Percentiles rank a stretch among this genome's conserved stretches.
phyloP scores from a whole-genome alignment of 208 protist species.

The Strigomonas galati region DNA sequence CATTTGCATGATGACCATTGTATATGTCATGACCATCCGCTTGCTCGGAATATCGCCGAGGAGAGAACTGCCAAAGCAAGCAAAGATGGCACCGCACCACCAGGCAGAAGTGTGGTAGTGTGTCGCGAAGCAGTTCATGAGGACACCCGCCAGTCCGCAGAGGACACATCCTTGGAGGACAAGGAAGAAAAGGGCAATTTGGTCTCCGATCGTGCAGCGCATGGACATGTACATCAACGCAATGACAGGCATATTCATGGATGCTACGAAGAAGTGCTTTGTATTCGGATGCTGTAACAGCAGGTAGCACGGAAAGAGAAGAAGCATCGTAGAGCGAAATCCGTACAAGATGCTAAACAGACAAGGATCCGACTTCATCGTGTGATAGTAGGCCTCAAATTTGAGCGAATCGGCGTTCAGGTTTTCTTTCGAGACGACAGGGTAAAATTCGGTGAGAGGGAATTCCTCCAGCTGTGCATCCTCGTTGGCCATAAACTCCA shows the following conservation, averaged over 20 bases:
- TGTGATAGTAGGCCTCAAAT: not conserved
- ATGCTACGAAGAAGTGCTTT: not conserved
- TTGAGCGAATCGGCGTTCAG: not conserved
- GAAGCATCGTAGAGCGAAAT: not conserved
- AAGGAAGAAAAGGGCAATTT: slow-evolving; percentile 27
- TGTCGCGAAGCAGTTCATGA: slow-evolving; percentile 43
- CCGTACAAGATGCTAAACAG: not conserved
- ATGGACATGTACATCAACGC: not conserved
- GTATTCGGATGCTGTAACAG: not conserved
- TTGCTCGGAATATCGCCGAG: slow-evolving; percentile 50
- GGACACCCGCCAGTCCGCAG: slow-evolving; percentile 37
- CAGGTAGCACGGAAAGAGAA: not conserved
- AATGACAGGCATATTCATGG: not conserved
- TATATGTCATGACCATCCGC: slow-evolving; percentile 53
- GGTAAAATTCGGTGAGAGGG: no score
- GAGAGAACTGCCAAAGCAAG: slow-evolving; percentile 26
- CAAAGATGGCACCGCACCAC: slow-evolving; percentile 64
- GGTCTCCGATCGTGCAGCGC: slow-evolving; percentile 30
- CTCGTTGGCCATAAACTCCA: no score
- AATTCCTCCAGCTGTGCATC: no score
- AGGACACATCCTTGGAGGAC: slow-evolving; percentile 22
- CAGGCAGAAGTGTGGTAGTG: slow-evolving; percentile 33
- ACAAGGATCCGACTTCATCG: not conserved
- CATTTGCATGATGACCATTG: slow-evolving; percentile 60
- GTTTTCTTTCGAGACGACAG: not conserved